Evolutionary conservation across 1,284 basidiomycete genomes (phyloP).

Genomic region (Cystobasidium pallidum): DNA sequence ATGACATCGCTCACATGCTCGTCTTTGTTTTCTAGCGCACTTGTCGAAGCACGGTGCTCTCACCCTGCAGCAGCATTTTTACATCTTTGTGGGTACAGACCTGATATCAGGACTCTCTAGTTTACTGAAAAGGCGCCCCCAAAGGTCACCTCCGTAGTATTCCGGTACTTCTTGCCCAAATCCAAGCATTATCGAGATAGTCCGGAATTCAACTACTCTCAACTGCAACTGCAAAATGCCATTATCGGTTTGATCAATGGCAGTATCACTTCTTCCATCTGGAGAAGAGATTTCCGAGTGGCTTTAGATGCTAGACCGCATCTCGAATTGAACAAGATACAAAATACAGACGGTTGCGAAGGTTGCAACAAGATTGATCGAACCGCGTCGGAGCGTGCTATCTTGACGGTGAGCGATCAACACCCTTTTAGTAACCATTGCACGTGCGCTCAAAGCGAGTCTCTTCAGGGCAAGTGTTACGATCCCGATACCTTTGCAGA

Average conservation of each 20-base stretch:
- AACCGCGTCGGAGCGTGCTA: slow-evolving; percentile 22
- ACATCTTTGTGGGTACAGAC: slow-evolving; percentile 16
- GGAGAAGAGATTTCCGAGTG: slow-evolving; percentile 23
- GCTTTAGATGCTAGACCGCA: slow-evolving; percentile 30
- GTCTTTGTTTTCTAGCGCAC: neutral
- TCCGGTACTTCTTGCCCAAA: slow-evolving; percentile 26
- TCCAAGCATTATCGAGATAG: slow-evolving; percentile 14
- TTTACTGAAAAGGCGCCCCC: neutral
- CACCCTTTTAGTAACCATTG: too few relatives aligned
- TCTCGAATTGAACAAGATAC: slow-evolving; percentile 2
- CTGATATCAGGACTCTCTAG: neutral
- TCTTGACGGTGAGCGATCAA: neutral
- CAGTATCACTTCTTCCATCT: slow-evolving; percentile 29
- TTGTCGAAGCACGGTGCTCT: slow-evolving; percentile 18
- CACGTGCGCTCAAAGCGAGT: neutral
- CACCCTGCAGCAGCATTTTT: slow-evolving; percentile 29
- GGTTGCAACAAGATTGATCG: slow-evolving; percentile 38
- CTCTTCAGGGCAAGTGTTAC: slow-evolving; percentile 26
- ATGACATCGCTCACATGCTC: neutral
- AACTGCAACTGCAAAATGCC: slow-evolving; percentile 20
- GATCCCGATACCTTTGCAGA: slow-evolving; percentile 22
- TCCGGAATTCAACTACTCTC: slow-evolving; percentile 21
- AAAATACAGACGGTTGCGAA: slow-evolving; percentile 17
- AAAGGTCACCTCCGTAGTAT: slow-evolving; percentile 34
- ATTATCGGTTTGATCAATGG: slow-evolving; percentile 32